Evolutionary conservation across 2,329 filamentous ascomycete species (phyloP), one percentile per base, ranked within the genome.

Genomic region (Nothopassalora personata): DNA sequence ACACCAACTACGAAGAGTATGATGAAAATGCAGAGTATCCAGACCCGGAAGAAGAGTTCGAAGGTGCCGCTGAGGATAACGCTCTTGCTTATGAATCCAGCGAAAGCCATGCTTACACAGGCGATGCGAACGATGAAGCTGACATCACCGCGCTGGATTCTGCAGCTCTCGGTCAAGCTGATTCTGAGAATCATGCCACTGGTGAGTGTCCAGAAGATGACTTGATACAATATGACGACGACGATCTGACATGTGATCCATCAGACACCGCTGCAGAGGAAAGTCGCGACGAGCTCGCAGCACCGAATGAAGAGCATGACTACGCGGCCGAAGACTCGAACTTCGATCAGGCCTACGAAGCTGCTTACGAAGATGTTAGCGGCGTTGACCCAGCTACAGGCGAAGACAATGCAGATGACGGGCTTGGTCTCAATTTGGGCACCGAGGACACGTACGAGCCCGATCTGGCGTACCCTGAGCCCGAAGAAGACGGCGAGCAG

Each of bases 171-270:
- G 56, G 65, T 62, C 63, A 64, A 54, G 64, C 58, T 30, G 63
- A 65, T 57, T 23, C 55, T 23, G 56, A 63, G 53, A 63, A 67
- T 49, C 61, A 63, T 34, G 51, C 53, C 27, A 61, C 60, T 62
- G 70, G 68, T 71, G 64, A 72, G 69, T 68, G 65, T 50, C 30
- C 58, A 27, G 27, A 43, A 50, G 65, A 67, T 15, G 62, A 68
- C 11, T 43, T 62, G 5, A 67, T 70, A 30, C 64, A 68, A 36
- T 71, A 48, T 31, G 63, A 67, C 28, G 64, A 67, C 58, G 60
- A 58, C 55, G 56, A 59, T 54, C 67, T 70, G 63, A 71, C 68
- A 36, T 60, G 53, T 36, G 11, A 53, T 27, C 5, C 53, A 33
- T 59, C 64, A 69, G 68, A 70, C 53, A 53, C 50, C 31, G 34